A percentile compares a stretch with the other conserved stretches of the same genome.
Evolutionary conservation across 2,329 filamentous ascomycete genomes (phyloP).

Genomic region (Fusarium dimerum): DNA sequence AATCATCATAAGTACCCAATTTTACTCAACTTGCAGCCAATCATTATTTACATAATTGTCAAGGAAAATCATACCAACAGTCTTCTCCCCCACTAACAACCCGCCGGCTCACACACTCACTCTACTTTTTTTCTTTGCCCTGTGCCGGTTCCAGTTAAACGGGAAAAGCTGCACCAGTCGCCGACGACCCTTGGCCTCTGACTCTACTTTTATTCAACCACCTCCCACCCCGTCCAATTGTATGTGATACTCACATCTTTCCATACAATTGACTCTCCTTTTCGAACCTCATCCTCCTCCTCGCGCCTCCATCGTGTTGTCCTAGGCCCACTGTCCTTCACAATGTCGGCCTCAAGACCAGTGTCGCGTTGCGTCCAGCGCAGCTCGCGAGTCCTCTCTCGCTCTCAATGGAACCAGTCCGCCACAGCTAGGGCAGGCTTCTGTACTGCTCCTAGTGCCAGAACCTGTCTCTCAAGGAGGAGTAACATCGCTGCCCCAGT

Average conservation of each 20-base stretch:
- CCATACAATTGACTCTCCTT: background rate
- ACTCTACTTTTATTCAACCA: conserved; percentile 5
- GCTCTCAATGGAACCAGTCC: conserved; percentile 28
- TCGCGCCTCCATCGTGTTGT: conserved; percentile 26
- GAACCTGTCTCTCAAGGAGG: conserved; percentile 13
- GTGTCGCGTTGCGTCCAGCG: conserved; percentile 43
- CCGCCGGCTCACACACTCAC: conserved; percentile 10
- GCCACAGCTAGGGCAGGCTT: conserved; percentile 18
- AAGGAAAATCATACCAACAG: conserved; percentile 9
- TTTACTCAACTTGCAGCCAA: conserved; percentile 17
- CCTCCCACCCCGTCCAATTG: background rate
- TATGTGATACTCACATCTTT: too few relatives aligned
- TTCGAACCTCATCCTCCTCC: background rate
- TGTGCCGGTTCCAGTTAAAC: conserved; percentile 6
- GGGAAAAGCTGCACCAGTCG: conserved; percentile 21
- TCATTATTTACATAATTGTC: conserved; percentile 26
- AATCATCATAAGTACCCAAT: conserved; percentile 3
- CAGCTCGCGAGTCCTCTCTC: conserved; percentile 36
- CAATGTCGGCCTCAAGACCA: conserved; percentile 40
- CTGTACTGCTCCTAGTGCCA: conserved; percentile 19
- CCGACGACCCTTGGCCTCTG: conserved; percentile 13
- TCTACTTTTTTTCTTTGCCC: conserved; percentile 11
- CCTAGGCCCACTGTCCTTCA: conserved; percentile 2
- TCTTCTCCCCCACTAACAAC: conserved; percentile 1
- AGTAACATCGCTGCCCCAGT: conserved; percentile 18